Percentiles rank a stretch among this genome's conserved stretches.
Conservation (phyloP, 2,329 filamentous ascomycete genomes). For the Zarea fungicola region DNA sequence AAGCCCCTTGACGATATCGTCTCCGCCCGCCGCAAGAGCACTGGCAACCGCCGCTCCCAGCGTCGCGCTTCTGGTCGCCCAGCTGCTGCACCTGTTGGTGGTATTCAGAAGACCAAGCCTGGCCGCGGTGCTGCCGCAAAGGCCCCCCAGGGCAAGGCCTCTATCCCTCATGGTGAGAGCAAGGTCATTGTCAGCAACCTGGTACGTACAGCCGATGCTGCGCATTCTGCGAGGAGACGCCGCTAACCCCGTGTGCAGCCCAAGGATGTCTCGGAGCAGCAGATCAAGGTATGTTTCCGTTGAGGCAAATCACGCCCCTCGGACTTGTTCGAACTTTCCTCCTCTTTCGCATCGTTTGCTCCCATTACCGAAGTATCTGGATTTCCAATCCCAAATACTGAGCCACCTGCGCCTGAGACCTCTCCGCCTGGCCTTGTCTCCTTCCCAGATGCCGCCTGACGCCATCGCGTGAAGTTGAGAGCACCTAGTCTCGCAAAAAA, state of each 20-base stretch:
- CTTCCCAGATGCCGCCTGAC: conserved; percentile 15
- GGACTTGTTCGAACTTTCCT: conserved; percentile 62
- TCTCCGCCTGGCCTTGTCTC: conserved; percentile 12
- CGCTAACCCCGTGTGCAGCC: conserved; percentile 60
- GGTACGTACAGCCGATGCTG: conserved; percentile 51
- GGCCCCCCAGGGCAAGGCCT: conserved; percentile 59
- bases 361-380: conserved; percentile 23
- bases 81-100: conserved; percentile 69
- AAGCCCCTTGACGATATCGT: conserved; percentile 97
- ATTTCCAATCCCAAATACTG: conserved; percentile 2
- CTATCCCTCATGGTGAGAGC: conserved; percentile 64
- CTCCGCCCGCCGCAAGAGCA: conserved; percentile 63
- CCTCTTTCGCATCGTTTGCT: conserved; percentile 34
- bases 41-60: conserved; percentile 45
- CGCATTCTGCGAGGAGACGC: not conserved
- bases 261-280: conserved; percentile 89
- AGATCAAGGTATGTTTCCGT: conserved; percentile 99
- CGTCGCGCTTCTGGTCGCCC: conserved; percentile 50
- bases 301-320: conserved; percentile 62
- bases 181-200: conserved; percentile 99
- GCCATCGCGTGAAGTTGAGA: conserved; percentile 21
- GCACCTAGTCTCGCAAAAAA: conserved; percentile 20
- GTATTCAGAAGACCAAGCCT: conserved; percentile 74
- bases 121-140: conserved; percentile 55
- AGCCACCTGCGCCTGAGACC: conserved; percentile 10